These are phyloP conservation scores for Piper longum DNA, from an alignment of 164 flowering plant species.

Conservation along the genomic window DNA sequence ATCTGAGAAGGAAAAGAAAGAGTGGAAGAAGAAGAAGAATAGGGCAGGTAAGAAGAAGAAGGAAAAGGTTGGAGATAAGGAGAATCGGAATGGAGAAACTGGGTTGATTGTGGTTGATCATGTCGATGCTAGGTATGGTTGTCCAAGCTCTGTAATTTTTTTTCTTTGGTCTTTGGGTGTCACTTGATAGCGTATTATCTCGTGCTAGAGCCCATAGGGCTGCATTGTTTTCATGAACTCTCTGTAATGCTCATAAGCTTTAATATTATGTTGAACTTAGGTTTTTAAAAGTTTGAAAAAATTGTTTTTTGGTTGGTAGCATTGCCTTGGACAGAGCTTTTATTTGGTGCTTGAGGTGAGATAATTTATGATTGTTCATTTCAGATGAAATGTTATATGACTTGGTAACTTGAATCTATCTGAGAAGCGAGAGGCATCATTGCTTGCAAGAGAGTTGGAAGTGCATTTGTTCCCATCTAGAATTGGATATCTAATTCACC, in stretches of 20 bases:
- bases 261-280: too few relatives aligned
- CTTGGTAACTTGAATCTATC: too few relatives aligned
- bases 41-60: slow-evolving; percentile 16
- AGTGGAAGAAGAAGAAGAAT: slow-evolving; percentile 11
- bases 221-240: too few relatives aligned
- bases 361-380: too few relatives aligned
- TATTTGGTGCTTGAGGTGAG: too few relatives aligned
- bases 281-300: too few relatives aligned
- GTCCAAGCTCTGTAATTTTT: neutral
- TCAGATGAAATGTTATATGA: too few relatives aligned
- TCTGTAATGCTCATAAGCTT: too few relatives aligned
- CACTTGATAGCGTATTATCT: neutral
- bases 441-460: too few relatives aligned
- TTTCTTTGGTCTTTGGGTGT: neutral
- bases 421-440: too few relatives aligned
- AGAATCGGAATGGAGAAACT: slow-evolving; percentile 12
- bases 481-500: neutral
- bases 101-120: slow-evolving; percentile 6
- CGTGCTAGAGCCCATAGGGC: neutral
- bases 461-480: neutral
- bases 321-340: too few relatives aligned
- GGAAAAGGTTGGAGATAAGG: slow-evolving; percentile 10
- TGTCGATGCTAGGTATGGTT: slow-evolving; percentile 1
- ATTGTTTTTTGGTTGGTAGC: too few relatives aligned
- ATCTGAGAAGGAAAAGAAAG: slow-evolving; percentile 1